These are phyloP conservation scores for Diplodia sapinea DNA, from an alignment of 2,329 filamentous ascomycete species.

Conservation along the genomic window DNA sequence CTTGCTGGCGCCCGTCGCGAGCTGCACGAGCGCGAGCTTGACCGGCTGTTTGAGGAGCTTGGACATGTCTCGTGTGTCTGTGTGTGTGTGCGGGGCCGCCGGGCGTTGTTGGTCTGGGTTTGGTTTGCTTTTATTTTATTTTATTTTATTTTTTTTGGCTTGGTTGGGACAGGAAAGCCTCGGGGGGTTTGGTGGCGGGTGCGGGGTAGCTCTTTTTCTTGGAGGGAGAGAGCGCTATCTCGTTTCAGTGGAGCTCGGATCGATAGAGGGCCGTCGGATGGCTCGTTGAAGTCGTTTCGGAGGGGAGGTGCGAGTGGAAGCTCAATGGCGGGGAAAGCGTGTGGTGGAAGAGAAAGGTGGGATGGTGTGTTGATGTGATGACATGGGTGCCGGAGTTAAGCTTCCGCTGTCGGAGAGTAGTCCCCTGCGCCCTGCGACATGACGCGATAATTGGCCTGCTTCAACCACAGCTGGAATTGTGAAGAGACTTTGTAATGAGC, in stretches of 20 bases:
- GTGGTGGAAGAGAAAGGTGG: conserved; percentile 9
- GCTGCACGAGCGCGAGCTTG: conserved; percentile 57
- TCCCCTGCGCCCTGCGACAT: background rate
- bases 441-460: too few relatives aligned
- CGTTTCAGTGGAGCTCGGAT: background rate
- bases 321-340: conserved; percentile 5
- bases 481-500: too few relatives aligned
- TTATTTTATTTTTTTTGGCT: too few relatives aligned
- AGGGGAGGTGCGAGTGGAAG: background rate
- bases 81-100: too few relatives aligned
- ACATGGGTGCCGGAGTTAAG: conserved; percentile 24
- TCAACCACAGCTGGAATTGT: too few relatives aligned
- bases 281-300: background rate
- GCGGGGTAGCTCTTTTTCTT: conserved; percentile 7
- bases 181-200: too few relatives aligned
- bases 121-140: too few relatives aligned
- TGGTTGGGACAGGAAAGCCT: too few relatives aligned
- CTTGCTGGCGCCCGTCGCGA: conserved; percentile 70
- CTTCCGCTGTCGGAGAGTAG: conserved; percentile 16
- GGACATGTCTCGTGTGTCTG: background rate
- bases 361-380: conserved; percentile 22
- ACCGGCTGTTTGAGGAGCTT: conserved; percentile 45
- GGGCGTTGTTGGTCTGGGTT: too few relatives aligned
- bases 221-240: background rate
- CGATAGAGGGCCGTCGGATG: background rate